A percentile compares a stretch with the other conserved stretches of the same genome.
phyloP scores from a whole-genome alignment of 345 rosid species.

The Brassica carinata region DNA sequence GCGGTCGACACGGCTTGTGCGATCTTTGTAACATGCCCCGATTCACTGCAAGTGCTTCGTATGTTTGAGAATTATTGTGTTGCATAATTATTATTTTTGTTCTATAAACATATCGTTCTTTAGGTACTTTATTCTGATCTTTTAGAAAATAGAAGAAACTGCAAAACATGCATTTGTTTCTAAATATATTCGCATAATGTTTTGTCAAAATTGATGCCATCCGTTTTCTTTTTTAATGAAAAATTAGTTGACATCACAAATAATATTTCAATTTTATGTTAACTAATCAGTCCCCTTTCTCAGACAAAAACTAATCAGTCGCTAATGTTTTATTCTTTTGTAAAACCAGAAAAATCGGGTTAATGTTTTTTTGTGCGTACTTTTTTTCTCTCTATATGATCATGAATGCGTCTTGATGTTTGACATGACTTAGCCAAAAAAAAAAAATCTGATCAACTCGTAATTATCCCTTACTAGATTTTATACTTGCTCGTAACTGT shows the following conservation, averaged over 20 bases:
- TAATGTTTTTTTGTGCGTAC: too few species aligned
- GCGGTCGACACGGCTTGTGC: slow-evolving; percentile 38
- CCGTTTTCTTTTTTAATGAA: not conserved
- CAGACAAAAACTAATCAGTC: too few species aligned
- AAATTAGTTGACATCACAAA: not conserved
- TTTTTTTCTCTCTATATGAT: too few species aligned
- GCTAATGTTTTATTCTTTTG: not conserved
- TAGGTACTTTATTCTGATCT: not conserved
- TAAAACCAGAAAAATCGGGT: too few species aligned
- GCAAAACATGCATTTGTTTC: not conserved
- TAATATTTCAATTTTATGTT: too few species aligned
- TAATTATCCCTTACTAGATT: too few species aligned
- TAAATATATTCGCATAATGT: not conserved
- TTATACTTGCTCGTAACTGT: too few species aligned
- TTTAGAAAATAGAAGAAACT: not conserved
- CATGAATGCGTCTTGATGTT: too few species aligned
- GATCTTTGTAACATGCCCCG: slow-evolving; percentile 39
- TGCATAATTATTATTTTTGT: not conserved
- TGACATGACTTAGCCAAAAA: too few species aligned
- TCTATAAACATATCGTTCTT: not conserved
- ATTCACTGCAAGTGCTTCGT: slow-evolving; percentile 35
- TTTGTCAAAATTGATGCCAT: not conserved
- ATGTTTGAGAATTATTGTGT: slow-evolving; percentile 21
- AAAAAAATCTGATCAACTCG: too few species aligned
- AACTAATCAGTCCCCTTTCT: too few species aligned